phyloP scores from a whole-genome alignment of 2,329 filamentous ascomycete genomes.

The Aspergillus luchuensis region DNA sequence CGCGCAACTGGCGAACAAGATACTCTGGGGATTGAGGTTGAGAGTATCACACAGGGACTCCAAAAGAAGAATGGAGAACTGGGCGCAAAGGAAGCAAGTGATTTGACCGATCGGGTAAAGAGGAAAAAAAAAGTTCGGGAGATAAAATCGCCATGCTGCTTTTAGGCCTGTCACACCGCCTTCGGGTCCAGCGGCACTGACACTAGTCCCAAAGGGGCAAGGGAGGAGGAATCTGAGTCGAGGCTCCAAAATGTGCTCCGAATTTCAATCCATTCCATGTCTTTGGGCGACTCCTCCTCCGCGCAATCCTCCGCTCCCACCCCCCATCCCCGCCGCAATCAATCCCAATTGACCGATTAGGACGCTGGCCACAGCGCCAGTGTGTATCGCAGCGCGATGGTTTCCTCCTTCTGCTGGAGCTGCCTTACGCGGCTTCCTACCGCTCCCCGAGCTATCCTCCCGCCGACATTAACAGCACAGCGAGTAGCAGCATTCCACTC shows the following conservation, averaged over 20 bases:
- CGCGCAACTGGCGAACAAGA: not conserved
- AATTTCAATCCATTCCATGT: slow-evolving; percentile 19
- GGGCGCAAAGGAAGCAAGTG: slow-evolving; percentile 11
- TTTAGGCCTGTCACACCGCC: slow-evolving; percentile 16
- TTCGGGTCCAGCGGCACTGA: slow-evolving; percentile 15
- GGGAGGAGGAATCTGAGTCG: slow-evolving; percentile 21
- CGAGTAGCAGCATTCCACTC: slow-evolving; percentile 51
- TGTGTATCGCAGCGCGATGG: slow-evolving; percentile 49
- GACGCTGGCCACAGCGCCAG: slow-evolving; percentile 36
- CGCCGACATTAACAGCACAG: slow-evolving; percentile 49
- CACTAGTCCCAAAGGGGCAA: slow-evolving; percentile 28
- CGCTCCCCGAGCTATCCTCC: slow-evolving; percentile 38
- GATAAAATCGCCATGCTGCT: slow-evolving; percentile 33
- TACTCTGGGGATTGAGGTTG: not conserved
- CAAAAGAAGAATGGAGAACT: slow-evolving; percentile 1
- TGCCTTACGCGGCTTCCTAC: slow-evolving; percentile 56
- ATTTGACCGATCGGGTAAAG: slow-evolving; percentile 13
- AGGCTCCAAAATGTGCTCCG: slow-evolving; percentile 28
- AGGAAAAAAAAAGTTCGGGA: slow-evolving; percentile 16
- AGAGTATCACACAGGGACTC: not conserved
- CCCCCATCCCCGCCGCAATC: slow-evolving; percentile 19
- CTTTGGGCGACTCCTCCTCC: slow-evolving; percentile 26
- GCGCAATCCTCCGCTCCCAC: slow-evolving; percentile 17
- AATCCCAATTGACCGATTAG: slow-evolving; percentile 28
- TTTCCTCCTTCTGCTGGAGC: slow-evolving; percentile 61